phyloP scores from a whole-genome alignment of 495 filamentous ascomycete species.

The Amorphotheca resinae region DNA sequence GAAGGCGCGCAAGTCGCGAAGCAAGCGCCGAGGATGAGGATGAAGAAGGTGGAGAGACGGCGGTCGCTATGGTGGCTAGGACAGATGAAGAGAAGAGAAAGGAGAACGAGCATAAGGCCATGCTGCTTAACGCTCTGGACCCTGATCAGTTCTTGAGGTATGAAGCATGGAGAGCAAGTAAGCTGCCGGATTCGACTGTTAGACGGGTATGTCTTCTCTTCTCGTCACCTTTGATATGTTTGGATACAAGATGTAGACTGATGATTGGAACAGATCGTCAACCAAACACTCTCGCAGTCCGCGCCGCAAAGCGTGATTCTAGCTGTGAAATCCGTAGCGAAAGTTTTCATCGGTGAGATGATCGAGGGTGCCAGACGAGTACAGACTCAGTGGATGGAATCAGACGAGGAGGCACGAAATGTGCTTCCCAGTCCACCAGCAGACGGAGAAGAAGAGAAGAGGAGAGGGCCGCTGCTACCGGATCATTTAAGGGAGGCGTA shows the following conservation, averaged over 20 bases:
- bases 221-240: background rate
- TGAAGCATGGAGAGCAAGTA: slow-evolving; percentile 57
- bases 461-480: slow-evolving; percentile 60
- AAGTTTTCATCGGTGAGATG: slow-evolving; percentile 73
- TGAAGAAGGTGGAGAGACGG: slow-evolving; percentile 54
- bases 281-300: slow-evolving; percentile 80
- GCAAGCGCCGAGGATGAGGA: slow-evolving; percentile 31
- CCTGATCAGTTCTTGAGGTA: slow-evolving; percentile 57
- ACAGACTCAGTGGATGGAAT: slow-evolving; percentile 63
- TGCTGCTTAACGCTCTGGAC: slow-evolving; percentile 60
- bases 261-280: slow-evolving; percentile 50
- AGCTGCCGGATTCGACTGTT: slow-evolving; percentile 40
- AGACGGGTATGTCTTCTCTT: slow-evolving; percentile 32
- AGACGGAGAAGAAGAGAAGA: slow-evolving; percentile 9
- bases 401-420: slow-evolving; percentile 32
- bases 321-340: slow-evolving; percentile 68
- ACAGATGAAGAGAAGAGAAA: slow-evolving; percentile 56
- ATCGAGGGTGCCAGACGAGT: slow-evolving; percentile 70
- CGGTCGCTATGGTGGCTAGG: slow-evolving; percentile 46
- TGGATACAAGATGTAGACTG: background rate
- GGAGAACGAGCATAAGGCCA: slow-evolving; percentile 45
- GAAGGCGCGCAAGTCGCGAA: slow-evolving; percentile 17
- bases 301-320: slow-evolving; percentile 67
- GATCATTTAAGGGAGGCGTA: slow-evolving; percentile 74
- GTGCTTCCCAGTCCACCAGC: slow-evolving; percentile 22